These are phyloP conservation scores for Trametes cubensis DNA, from an alignment of 768 basidiomycete species.

Conservation along the genomic window DNA sequence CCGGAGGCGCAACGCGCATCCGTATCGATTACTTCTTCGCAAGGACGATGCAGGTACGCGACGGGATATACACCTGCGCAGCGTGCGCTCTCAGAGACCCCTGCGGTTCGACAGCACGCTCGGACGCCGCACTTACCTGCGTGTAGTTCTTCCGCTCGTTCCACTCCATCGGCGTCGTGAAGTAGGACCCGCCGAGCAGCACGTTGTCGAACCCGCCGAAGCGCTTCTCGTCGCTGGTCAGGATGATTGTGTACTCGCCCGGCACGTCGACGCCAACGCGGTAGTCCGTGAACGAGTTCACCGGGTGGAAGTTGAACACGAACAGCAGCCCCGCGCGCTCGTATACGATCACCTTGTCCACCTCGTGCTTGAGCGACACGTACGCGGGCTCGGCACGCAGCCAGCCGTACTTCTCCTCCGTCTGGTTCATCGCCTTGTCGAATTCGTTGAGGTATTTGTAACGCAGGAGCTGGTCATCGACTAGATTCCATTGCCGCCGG, in stretches of 20 bases:
- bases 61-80: constrained; percentile 68
- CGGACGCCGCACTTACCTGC: constrained; percentile 56
- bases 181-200: constrained; percentile 59
- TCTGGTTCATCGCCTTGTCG: constrained; percentile 87
- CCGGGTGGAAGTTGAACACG: constrained; percentile 96
- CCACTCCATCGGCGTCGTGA: constrained; percentile 89
- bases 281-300: constrained; percentile 90
- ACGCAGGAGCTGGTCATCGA: constrained; percentile 81
- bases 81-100: constrained; percentile 1
- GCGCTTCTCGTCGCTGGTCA: constrained; percentile 82
- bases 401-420: constrained; percentile 85
- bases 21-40: constrained; percentile 40
- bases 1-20: not conserved
- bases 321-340: constrained; percentile 94
- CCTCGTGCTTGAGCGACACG: constrained; percentile 92
- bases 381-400: constrained; percentile 83
- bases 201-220: constrained; percentile 93
- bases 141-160: constrained; percentile 89
- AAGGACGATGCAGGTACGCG: constrained; percentile 67
- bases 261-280: constrained; percentile 85
- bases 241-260: constrained; percentile 81
- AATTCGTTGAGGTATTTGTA: constrained; percentile 95
- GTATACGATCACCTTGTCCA: constrained; percentile 90
- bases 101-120: not conserved
- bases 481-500: constrained; percentile 94